Percentiles rank a stretch among this genome's conserved stretches.
These are phyloP conservation scores for Colletotrichum sp. DNA, from an alignment of 2,329 filamentous ascomycete genomes.

Conservation along the genomic window DNA sequence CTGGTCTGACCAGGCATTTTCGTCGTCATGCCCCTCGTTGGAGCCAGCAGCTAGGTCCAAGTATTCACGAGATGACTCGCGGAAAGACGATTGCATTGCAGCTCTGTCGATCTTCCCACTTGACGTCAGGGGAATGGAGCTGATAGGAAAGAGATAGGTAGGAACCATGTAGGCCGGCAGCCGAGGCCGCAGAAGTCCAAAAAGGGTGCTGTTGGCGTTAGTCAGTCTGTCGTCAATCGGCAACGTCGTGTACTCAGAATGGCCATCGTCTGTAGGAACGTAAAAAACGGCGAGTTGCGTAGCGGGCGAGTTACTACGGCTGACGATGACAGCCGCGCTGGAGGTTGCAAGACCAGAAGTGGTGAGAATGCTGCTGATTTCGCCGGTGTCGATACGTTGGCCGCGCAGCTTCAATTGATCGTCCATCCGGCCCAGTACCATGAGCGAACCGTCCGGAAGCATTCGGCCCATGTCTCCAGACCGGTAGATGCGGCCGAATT, in stretches of 20 bases:
- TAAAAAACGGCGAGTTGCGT: slow-evolving; percentile 73
- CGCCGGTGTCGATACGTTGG: slow-evolving; percentile 77
- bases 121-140: slow-evolving; percentile 69
- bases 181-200: slow-evolving; percentile 53
- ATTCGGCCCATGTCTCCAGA: slow-evolving; percentile 84
- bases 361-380: slow-evolving; percentile 70
- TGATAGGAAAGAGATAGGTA: slow-evolving; percentile 72
- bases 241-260: slow-evolving; percentile 27
- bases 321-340: slow-evolving; percentile 66
- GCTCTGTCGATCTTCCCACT: slow-evolving; percentile 76
- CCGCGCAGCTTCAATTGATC: slow-evolving; percentile 84
- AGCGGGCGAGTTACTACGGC: slow-evolving; percentile 35
- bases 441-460: slow-evolving; percentile 75
- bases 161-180: slow-evolving; percentile 84
- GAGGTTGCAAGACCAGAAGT: slow-evolving; percentile 57
- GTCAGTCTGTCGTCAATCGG: slow-evolving; percentile 39
- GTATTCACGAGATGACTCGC: slow-evolving; percentile 44
- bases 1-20: slow-evolving; percentile 48
- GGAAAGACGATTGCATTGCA: slow-evolving; percentile 53
- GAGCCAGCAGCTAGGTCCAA: slow-evolving; percentile 42
- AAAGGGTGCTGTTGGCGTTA: slow-evolving; percentile 49
- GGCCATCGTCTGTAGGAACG: slow-evolving; percentile 44
- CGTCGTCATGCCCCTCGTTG: slow-evolving; percentile 34
- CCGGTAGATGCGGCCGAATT: slow-evolving; percentile 76
- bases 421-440: slow-evolving; percentile 76